Percentiles rank a stretch among this genome's conserved stretches.
These are phyloP conservation scores for Hypoxylon fragiforme DNA, from an alignment of 495 filamentous ascomycete species.

Conservation along the genomic window DNA sequence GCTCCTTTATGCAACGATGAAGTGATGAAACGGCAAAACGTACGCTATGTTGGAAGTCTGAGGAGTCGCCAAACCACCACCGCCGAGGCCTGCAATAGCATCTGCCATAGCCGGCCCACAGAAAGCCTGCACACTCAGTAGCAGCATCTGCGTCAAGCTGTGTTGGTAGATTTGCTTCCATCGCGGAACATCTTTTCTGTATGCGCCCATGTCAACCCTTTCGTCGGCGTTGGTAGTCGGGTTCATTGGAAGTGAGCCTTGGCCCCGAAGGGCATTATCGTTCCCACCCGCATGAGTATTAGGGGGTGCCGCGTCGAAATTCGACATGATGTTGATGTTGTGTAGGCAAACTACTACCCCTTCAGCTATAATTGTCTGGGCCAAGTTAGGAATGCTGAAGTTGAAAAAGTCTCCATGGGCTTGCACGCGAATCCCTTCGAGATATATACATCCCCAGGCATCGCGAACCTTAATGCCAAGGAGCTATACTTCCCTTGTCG, in stretches of 20 bases:
- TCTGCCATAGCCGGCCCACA: constrained; percentile 30
- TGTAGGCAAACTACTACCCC: background rate
- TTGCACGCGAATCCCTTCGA: constrained; percentile 1
- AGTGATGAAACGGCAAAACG: too few relatives aligned
- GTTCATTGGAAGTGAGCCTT: constrained; percentile 27
- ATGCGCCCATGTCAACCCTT: constrained; percentile 26
- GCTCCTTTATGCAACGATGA: too few relatives aligned
- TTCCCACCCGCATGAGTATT: constrained; percentile 27
- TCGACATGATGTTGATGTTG: constrained; percentile 16
- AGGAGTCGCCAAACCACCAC: constrained; percentile 27
- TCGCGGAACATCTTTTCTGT: constrained; percentile 13
- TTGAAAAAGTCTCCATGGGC: background rate
- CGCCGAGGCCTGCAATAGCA: constrained; percentile 26
- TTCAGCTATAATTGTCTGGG: too few relatives aligned
- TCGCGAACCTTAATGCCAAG: constrained; percentile 16
- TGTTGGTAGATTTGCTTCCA: constrained; percentile 30
- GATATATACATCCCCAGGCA: constrained; percentile 19
- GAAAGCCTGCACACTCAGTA: constrained; percentile 27
- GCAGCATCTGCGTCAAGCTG: constrained; percentile 29
- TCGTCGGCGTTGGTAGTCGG: constrained; percentile 19
- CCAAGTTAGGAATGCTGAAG: too few relatives aligned
- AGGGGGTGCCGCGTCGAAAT: constrained; percentile 29
- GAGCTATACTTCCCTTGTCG: background rate
- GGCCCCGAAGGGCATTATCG: constrained; percentile 20
- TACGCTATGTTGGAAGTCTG: constrained; percentile 31